Evolutionary conservation across 192 early-diverging fungal species (phyloP), one percentile per base, ranked within the genome.

Genomic region (Gaertneriomyces semiglobifer): DNA sequence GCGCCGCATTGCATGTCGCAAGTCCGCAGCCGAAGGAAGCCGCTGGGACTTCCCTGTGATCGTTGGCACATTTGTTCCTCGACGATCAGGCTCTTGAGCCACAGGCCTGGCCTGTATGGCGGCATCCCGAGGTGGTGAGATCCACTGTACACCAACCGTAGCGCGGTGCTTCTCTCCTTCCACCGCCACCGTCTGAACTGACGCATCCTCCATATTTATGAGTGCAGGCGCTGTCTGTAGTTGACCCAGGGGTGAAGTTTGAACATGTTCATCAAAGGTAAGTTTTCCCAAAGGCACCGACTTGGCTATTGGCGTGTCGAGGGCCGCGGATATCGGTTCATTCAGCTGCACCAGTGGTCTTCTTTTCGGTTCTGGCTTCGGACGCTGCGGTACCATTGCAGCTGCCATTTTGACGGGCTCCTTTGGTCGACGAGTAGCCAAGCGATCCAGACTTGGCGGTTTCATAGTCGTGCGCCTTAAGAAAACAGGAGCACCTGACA

Each of bases 401-500:
- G 55, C 1, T 56, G n/a, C 18, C 20, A 12, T 12, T 33, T 33
- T 33, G 25, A 33, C 25, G 25, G 25, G 25, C 25, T 33, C 25
- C 2, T 33, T 33, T 2, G 25, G 25, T 2, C 25, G 25, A 33
- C 25, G 25, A 33, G 1, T 33, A 10, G n/a, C 53, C 16, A 57
- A 6, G 6, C 18, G 19, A 43, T 54, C 39, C 11, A 44, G 9
- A 45, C 42, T 65, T 39, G 60, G 60, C 14, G 68, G 68, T 7
- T 60, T 44, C 19, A 62, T 63, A 19, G 59, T 53, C 2, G 68
- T 69, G 4, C 59, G 58, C 25, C 68, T 9, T 6, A 69, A 18
- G 44, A 69, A 69, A 9, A 69, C 68, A 19, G 68, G 68, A 2
- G 68, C 58, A 18, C 40, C 62, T 3, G 68, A 62, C 18, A 69